These are phyloP conservation scores for Raffaelea deltoideospora DNA, from an alignment of 2,329 filamentous ascomycete species.

Conservation along the genomic window DNA sequence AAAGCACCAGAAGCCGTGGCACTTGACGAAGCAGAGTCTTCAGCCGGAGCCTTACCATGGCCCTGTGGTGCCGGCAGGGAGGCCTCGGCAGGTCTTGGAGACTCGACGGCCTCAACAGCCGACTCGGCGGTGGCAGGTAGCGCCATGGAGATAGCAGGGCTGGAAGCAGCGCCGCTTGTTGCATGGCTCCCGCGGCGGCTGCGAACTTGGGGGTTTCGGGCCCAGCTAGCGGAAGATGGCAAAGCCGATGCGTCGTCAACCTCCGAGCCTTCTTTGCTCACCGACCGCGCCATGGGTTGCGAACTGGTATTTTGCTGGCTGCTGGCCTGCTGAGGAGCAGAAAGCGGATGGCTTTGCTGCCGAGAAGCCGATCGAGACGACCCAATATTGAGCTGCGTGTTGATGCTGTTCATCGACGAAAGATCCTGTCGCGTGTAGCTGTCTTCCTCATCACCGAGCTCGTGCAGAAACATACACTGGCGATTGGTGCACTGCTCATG, in stretches of 20 bases:
- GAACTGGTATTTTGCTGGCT: constrained; percentile 14
- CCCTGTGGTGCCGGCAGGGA: constrained; percentile 6
- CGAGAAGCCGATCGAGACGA: constrained; percentile 39
- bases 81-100: constrained; percentile 17
- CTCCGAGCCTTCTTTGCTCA: constrained; percentile 64
- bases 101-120: constrained; percentile 26
- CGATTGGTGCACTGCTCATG: constrained; percentile 91
- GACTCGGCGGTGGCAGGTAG: constrained; percentile 38
- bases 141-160: constrained; percentile 55
- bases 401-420: constrained; percentile 84
- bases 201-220: constrained; percentile 49
- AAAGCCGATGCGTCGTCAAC: constrained; percentile 76
- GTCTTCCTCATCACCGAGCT: constrained; percentile 94
- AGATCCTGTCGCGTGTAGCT: constrained; percentile 91
- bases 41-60: constrained; percentile 4
- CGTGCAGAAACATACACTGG: constrained; percentile 95
- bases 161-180: constrained; percentile 67
- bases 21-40: background rate
- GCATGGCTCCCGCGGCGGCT: constrained; percentile 65
- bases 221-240: constrained; percentile 89
- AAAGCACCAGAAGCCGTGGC: no score
- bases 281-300: constrained; percentile 57
- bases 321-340: constrained; percentile 18
- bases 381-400: constrained; percentile 49
- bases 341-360: constrained; percentile 27